These are phyloP conservation scores for Fusarium sp. DNA, from an alignment of 2,329 filamentous ascomycete genomes.

Conservation along the genomic window DNA sequence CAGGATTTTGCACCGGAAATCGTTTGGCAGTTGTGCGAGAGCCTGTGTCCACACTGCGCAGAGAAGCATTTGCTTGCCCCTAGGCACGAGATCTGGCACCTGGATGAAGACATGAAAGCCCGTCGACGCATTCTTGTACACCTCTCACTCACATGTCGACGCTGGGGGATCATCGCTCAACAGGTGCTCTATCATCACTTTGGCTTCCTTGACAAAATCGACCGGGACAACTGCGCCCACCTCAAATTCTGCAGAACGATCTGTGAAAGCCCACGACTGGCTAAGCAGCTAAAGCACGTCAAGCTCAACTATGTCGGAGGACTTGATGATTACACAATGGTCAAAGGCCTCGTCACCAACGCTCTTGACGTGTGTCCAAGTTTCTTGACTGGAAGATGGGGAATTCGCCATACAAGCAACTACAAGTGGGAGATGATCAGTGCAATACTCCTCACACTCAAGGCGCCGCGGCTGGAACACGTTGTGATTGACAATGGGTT, in stretches of 20 bases:
- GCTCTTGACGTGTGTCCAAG: too few relatives aligned
- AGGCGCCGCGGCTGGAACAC: slow-evolving; percentile 2
- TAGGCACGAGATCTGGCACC: not conserved
- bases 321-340: too few relatives aligned
- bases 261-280: too few relatives aligned
- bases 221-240: too few relatives aligned
- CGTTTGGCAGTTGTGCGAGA: slow-evolving; percentile 6
- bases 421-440: not conserved
- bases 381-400: too few relatives aligned
- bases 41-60: slow-evolving; percentile 21
- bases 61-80: not conserved
- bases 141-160: not conserved
- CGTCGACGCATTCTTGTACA: not conserved
- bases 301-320: too few relatives aligned
- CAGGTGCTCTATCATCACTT: slow-evolving; percentile 20
- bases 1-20: not conserved
- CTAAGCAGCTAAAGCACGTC: too few relatives aligned
- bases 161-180: slow-evolving; percentile 8
- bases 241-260: too few relatives aligned
- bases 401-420: not conserved
- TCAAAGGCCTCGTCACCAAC: too few relatives aligned
- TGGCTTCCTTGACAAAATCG: not conserved
- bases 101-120: not conserved
- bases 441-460: slow-evolving; percentile 2
- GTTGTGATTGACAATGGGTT: not conserved